Base-by-base conservation (phyloP, 148 eudicot genomes). In the Diospyros lotus region DNA sequence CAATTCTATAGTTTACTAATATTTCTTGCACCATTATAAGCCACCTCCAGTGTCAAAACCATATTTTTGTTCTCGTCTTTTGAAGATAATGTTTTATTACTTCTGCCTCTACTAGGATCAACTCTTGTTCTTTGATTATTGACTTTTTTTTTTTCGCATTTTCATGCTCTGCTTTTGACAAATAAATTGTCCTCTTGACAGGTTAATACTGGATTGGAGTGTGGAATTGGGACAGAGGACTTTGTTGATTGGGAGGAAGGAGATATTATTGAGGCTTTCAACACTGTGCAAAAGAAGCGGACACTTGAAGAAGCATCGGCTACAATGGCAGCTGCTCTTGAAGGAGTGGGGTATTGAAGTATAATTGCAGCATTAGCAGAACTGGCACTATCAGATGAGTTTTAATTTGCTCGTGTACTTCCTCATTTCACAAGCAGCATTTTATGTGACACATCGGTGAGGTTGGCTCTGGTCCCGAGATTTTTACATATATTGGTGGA, bases 301-400 rank as follows among this genome's bases (percentile, higher is more conserved):
- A 92, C 96, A 17, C 94, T 94, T 15, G 98, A 94, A 77, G 98
- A 94, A 83, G 98, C 98, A 74, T 92, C 98, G 1, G 97, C 97
- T 69, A 83, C 89, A 14, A 89, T 95, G 87, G 74, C 87, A 78
- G 91, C 97, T 56, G 96, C 96, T 17, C 77, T 95, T 43, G 91
- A 86, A 78, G 81, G 80, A 75, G 88, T 84, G 13, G 87, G 98
- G 55, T n/a, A 77, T 81, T 28, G 78, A 73, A 45, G 81, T 81
- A 80, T 87, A 71, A 81, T 53, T n/a, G 51, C 7, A 14, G 28
- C 40, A 48, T 48, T 14, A 71, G 17, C 41, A 68, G 7, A 52
- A 11, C 4, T 11, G 5, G 38, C 12, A 44, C 38, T 39, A 58
- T 10, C 48, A 42, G 41, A 64, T 15, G 17, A 39, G 48, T 28